Evolutionary conservation across 2,329 filamentous ascomycete genomes (phyloP).

Genomic region (Amauroascus niger): DNA sequence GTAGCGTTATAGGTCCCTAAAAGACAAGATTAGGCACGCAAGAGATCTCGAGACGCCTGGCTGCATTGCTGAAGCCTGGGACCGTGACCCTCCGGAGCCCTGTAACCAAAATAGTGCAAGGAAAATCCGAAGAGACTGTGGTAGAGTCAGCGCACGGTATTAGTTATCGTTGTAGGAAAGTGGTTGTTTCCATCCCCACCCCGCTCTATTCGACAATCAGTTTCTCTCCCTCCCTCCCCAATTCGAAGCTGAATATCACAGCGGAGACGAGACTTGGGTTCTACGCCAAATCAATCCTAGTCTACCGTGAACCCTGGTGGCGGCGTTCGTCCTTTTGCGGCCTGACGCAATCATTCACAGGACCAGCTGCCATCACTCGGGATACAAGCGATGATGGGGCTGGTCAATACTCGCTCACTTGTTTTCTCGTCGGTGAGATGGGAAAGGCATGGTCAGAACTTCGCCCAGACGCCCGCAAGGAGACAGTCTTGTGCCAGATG

Average conservation of each 20-base stretch:
- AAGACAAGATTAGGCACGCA: not conserved
- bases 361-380: conserved; percentile 33
- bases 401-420: conserved; percentile 29
- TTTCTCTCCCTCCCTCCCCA: conserved; percentile 37
- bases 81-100: not conserved
- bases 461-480: conserved; percentile 18
- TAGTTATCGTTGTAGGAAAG: not conserved
- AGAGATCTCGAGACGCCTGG: conserved; percentile 4
- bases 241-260: conserved; percentile 22
- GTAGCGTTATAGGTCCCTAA: not conserved
- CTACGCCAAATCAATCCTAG: conserved; percentile 33
- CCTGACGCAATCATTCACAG: conserved; percentile 30
- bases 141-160: not conserved
- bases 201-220: conserved; percentile 28
- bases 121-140: not conserved
- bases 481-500: conserved; percentile 27
- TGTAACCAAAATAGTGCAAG: not conserved
- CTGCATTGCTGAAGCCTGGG: not conserved
- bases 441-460: conserved; percentile 30
- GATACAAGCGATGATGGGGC: conserved; percentile 30
- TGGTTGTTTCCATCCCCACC: conserved; percentile 1
- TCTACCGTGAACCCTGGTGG: conserved; percentile 32
- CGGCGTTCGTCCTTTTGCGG: conserved; percentile 28
- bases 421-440: conserved; percentile 33
- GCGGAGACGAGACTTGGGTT: conserved; percentile 27